These are phyloP conservation scores for Exophiala oligosperma DNA, from an alignment of 2,329 filamentous ascomycete species.

Conservation along the genomic window DNA sequence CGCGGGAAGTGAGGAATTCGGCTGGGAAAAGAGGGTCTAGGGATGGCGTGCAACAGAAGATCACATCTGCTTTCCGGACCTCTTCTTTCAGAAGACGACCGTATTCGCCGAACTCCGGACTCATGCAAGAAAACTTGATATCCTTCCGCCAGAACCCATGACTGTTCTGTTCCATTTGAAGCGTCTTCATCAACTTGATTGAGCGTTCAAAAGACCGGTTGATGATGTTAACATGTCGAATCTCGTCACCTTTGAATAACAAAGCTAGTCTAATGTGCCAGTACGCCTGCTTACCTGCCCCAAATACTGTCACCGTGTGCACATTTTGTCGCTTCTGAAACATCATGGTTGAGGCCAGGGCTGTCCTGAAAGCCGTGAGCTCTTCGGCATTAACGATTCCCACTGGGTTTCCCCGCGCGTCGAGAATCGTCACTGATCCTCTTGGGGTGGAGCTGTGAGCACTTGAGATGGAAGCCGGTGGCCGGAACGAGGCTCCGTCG, in stretches of 20 bases:
- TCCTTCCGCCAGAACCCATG: constrained; percentile 62
- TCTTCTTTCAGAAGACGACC: constrained; percentile 68
- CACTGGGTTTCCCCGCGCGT: constrained; percentile 56
- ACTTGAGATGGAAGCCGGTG: constrained; percentile 34
- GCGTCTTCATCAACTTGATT: constrained; percentile 50
- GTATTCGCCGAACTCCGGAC: constrained; percentile 70
- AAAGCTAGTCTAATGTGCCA: constrained; percentile 90
- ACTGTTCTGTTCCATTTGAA: constrained; percentile 51
- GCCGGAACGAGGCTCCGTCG: constrained; percentile 29
- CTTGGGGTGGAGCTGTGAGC: constrained; percentile 49
- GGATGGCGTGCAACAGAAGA: constrained; percentile 87
- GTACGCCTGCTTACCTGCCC: constrained; percentile 85
- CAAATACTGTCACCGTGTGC: constrained; percentile 79
- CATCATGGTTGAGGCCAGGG: constrained; percentile 60
- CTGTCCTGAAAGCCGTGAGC: constrained; percentile 68
- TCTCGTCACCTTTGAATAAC: constrained; percentile 63
- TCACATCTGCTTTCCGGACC: constrained; percentile 69
- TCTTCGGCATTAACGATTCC: constrained; percentile 68
- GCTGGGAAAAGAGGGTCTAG: constrained; percentile 73
- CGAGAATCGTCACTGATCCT: constrained; percentile 61
- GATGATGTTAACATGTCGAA: constrained; percentile 79
- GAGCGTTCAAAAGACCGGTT: constrained; percentile 61
- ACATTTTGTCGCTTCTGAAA: constrained; percentile 67
- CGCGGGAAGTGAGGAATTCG: constrained; percentile 65
- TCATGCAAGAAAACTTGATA: constrained; percentile 69